Conservation (phyloP, 2,329 filamentous ascomycete genomes). For the Huntiella savannae region DNA sequence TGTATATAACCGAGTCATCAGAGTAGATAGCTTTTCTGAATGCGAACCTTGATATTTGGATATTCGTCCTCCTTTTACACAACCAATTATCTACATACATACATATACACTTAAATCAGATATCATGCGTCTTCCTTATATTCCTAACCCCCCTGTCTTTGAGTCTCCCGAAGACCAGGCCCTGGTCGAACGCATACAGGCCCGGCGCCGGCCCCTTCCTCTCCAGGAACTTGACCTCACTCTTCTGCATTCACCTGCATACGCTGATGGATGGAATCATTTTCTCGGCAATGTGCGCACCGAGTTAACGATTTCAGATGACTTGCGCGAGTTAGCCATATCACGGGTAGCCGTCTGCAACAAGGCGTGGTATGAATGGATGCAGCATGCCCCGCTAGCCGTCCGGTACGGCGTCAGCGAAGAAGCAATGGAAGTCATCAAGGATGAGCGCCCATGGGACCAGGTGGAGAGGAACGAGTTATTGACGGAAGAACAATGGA, state of each 20-base stretch:
- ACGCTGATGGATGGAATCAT: conserved; percentile 59
- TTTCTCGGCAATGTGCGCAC: conserved; percentile 47
- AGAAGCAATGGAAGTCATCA: conserved; percentile 28
- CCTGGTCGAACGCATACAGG: conserved; percentile 44
- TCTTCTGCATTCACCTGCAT: conserved; percentile 52
- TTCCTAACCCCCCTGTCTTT: conserved; percentile 30
- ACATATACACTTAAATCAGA: not conserved
- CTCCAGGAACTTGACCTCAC: conserved; percentile 59
- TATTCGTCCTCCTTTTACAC: not conserved
- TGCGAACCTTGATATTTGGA: not conserved
- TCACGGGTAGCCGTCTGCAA: conserved; percentile 67
- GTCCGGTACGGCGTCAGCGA: conserved; percentile 36
- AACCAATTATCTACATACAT: not conserved
- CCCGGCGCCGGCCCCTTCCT: conserved; percentile 47
- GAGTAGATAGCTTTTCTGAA: too few species aligned
- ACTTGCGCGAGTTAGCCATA: conserved; percentile 59
- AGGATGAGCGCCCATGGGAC: conserved; percentile 17
- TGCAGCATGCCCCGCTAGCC: conserved; percentile 52
- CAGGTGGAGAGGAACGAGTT: conserved; percentile 17
- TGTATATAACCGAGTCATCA: not conserved
- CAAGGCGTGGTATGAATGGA: conserved; percentile 72
- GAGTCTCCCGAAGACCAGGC: conserved; percentile 27
- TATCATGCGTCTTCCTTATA: conserved; percentile 50
- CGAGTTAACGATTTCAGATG: conserved; percentile 28
- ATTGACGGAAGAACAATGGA: conserved; percentile 43